Percentiles rank a stretch among this genome's conserved stretches.
Conservation (phyloP, 768 basidiomycete genomes). For the Epithele typhae region DNA sequence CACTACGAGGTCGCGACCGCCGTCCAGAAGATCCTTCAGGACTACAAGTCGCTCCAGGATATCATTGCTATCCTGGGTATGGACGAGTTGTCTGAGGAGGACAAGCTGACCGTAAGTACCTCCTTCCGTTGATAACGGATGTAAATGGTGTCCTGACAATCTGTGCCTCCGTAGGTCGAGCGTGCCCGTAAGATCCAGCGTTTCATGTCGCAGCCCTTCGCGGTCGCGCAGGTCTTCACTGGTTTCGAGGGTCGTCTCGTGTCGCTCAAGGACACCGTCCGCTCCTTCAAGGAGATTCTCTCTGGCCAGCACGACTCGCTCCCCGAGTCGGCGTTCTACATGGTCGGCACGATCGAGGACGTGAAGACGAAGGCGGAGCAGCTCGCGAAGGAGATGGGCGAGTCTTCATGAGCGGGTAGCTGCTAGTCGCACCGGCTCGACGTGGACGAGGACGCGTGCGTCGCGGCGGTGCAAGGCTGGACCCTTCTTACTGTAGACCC, state of each 20-base stretch:
- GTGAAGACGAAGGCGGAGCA: slow-evolving; percentile 97
- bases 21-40: slow-evolving; percentile 95
- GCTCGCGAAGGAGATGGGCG: slow-evolving; percentile 88
- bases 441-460: slow-evolving; percentile 6
- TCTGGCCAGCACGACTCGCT: slow-evolving; percentile 82
- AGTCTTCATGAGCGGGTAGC: slow-evolving; percentile 27
- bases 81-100: slow-evolving; percentile 99
- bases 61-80: slow-evolving; percentile 99
- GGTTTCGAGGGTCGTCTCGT: slow-evolving; percentile 99
- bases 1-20: slow-evolving; percentile 97
- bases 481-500: slow-evolving; percentile 13
- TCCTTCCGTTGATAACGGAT: no score
- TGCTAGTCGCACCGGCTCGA: background rate
- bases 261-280: slow-evolving; percentile 90
- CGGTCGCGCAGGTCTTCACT: slow-evolving; percentile 99
- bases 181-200: slow-evolving; percentile 98
- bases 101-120: slow-evolving; percentile 87
- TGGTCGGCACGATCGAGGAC: slow-evolving; percentile 96
- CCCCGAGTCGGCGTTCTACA: slow-evolving; percentile 98
- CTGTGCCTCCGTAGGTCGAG: slow-evolving; percentile 85
- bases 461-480: slow-evolving; percentile 15
- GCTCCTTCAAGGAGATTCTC: slow-evolving; percentile 98
- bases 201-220: slow-evolving; percentile 99
- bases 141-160: no score
- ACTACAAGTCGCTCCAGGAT: slow-evolving; percentile 97